These are phyloP conservation scores for Penicillium sp. DNA, from an alignment of 2,329 filamentous ascomycete species.

Conservation along the genomic window DNA sequence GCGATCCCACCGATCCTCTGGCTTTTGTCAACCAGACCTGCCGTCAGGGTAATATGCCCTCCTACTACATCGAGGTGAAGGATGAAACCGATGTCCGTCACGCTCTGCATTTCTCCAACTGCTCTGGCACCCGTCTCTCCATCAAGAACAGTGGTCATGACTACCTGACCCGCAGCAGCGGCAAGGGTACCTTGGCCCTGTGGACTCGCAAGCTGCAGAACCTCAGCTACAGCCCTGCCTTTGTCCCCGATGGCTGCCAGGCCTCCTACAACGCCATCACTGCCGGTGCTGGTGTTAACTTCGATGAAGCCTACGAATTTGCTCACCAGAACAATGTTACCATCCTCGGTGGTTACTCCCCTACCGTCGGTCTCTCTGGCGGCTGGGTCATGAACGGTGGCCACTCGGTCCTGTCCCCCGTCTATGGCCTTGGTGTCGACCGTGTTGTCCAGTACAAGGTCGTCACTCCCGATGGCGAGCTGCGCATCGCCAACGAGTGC, in stretches of 20 bases:
- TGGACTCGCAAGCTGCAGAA: too few species aligned
- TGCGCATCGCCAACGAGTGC: slow-evolving; percentile 13
- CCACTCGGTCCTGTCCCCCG: slow-evolving; percentile 23
- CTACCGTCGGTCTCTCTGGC: slow-evolving; percentile 16
- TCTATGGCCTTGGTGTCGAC: slow-evolving; percentile 24
- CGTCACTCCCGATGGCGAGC: slow-evolving; percentile 17
- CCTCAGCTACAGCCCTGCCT: too few species aligned
- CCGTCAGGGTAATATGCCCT: neutral
- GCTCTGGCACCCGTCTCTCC: slow-evolving; percentile 5
- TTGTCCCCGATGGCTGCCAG: too few species aligned
- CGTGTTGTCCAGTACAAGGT: slow-evolving; percentile 25
- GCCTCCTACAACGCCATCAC: neutral
- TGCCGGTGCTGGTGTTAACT: slow-evolving; percentile 24
- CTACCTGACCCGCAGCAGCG: slow-evolving; percentile 27
- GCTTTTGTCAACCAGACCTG: neutral
- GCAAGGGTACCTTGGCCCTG: slow-evolving; percentile 23
- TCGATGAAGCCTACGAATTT: slow-evolving; percentile 22
- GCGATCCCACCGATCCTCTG: slow-evolving; percentile 5
- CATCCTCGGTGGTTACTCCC: slow-evolving; percentile 16
- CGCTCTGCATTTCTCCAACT: slow-evolving; percentile 6
- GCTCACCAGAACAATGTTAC: slow-evolving; percentile 21
- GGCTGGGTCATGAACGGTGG: slow-evolving; percentile 26
- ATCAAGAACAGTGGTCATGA: slow-evolving; percentile 33
- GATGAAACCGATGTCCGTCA: neutral
- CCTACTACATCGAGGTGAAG: neutral